Base-by-base conservation (phyloP, 1,284 basidiomycete species). In the Apiotrichum mycotoxinovorans region DNA sequence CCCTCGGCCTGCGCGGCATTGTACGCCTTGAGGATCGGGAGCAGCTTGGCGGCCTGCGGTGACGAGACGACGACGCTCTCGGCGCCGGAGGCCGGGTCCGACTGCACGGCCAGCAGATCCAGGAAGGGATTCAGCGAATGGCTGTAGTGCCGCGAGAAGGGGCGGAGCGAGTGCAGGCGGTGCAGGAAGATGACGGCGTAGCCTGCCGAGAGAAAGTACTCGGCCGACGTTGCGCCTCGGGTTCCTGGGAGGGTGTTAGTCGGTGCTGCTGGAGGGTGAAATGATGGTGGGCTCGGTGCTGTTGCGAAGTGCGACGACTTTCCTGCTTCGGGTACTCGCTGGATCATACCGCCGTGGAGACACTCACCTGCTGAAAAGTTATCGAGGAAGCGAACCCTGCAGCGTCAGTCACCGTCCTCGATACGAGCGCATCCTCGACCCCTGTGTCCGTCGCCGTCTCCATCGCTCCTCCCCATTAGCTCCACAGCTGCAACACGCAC, bases 171-270 rank as follows among this genome's bases (percentile, higher is more conserved):
- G 80, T 97, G 95, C 74, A 96, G 91, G 11, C 95, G 83, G 77
- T 97, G 93, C 84, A 98, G 88, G 78, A 98, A 98, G 70, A 98
- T 94, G 72, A 98, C 96, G 23, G 94, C 93, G 79, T 98, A 98
- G 61, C 88, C 89, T 2, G 88, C 85, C 5, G 74, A 84, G 56
- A 98, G 83, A 74, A 98, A 97, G 80, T 98, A 97, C 78, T 98
- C 95, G 1, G 95, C 95, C 4, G 94, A 98, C 0, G 95, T 94
- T 30, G 96, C 91, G 37, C 96, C 95, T 72, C 95, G 84, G 17
- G 96, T 98, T 51, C 95, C 90, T 90, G 46, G 17, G n/a, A n/a
- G n/a, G n/a, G 14, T 4, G 48, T 58, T 38, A 56, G 55, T 23
- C n/a, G n/a, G n/a, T n/a, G n/a, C n/a, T n/a, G n/a, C n/a, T n/a